Evolutionary conservation across 371 early-diverging fungal species (phyloP), one percentile per base, ranked within the genome.

Genomic region (Umbelopsis sp.): DNA sequence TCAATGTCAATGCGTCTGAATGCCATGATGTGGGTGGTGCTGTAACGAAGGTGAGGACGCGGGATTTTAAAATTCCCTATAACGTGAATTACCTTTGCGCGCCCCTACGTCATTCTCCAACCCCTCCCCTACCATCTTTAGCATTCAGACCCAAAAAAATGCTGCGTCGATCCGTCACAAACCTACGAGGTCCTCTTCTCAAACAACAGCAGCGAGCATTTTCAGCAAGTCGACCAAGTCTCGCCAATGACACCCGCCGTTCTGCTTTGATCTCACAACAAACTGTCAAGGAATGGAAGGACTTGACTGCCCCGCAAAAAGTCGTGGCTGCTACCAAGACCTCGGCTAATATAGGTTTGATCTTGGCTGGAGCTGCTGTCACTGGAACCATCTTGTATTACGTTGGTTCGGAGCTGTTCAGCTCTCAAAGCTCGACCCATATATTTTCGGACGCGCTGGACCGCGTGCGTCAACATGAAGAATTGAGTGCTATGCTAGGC

Each of bases 1-100:
- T 96, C 95, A 71, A 96, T 89, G 75, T 92, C 92, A 63, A 93
- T 86, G 70, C 87, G 92, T 71, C 96, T 92, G 86, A 90, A 92
- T 65, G 82, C 73, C 83, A 82, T 80, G 72, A n/a, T 71, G 57
- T 48, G 48, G 16, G 16, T n/a, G 48, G 48, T 48, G 20, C 48
- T 48, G 48, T 48, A 48, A 41, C 41, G 32, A 63, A 32, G 24
- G 35, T 20, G 35, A 16, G 63, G 16, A 7, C 3, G 57, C 57
- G 57, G 57, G 18, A 57, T 57, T 57, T 57, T 14, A 57, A 57
- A 18, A 12, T 29, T 16, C 18, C 48, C 16, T 48, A 12, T 48
- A 12, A 6, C 16, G 16, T 1, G 20, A 10, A 5, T 18, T 32
- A 14, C 6, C 35, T 29, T 29, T 10, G 18, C 32, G 0, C 12